Conservation (phyloP, 2,329 filamentous ascomycete species). For the Fusarium veterinarium region DNA sequence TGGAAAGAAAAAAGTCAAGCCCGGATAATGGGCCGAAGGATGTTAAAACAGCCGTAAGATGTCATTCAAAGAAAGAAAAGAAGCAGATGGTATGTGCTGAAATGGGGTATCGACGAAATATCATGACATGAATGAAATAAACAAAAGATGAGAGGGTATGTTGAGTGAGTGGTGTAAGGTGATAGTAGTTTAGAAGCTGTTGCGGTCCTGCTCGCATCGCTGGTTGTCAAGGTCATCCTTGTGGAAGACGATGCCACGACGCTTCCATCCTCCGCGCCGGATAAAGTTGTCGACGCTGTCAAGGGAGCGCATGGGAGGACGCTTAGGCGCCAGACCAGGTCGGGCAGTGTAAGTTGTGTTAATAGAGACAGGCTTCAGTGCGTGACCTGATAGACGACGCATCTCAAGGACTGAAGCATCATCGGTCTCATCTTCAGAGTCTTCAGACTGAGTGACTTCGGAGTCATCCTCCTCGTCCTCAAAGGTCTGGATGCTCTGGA, state of each 20-base stretch:
- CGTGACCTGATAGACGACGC: constrained; percentile 40
- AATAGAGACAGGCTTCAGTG: constrained; percentile 45
- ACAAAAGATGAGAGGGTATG: constrained; percentile 6
- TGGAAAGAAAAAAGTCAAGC: constrained; percentile 11
- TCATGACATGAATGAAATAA: constrained; percentile 32
- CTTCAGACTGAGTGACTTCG: constrained; percentile 37
- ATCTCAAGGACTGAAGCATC: constrained; percentile 41
- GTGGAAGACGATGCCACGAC: constrained; percentile 56
- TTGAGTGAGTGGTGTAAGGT: neutral
- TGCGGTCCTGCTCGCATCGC: constrained; percentile 32
- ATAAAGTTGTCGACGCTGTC: constrained; percentile 56
- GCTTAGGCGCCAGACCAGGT: constrained; percentile 41
- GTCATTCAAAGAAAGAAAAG: constrained; percentile 22
- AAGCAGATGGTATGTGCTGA: constrained; percentile 26
- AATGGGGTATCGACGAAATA: constrained; percentile 41
- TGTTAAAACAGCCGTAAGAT: constrained; percentile 25
- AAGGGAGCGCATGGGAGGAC: constrained; percentile 54
- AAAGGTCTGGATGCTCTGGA: constrained; percentile 45
- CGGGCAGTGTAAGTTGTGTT: constrained; percentile 51
- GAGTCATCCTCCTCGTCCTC: constrained; percentile 43
- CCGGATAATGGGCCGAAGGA: constrained; percentile 9
- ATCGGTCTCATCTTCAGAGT: constrained; percentile 39
- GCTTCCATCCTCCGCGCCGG: constrained; percentile 58
- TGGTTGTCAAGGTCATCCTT: constrained; percentile 48
- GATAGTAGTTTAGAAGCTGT: constrained; percentile 37